A percentile compares a stretch with the other conserved stretches of the same genome.
These are phyloP conservation scores for Panellus pusillus DNA, from an alignment of 768 basidiomycete species.

Conservation along the genomic window DNA sequence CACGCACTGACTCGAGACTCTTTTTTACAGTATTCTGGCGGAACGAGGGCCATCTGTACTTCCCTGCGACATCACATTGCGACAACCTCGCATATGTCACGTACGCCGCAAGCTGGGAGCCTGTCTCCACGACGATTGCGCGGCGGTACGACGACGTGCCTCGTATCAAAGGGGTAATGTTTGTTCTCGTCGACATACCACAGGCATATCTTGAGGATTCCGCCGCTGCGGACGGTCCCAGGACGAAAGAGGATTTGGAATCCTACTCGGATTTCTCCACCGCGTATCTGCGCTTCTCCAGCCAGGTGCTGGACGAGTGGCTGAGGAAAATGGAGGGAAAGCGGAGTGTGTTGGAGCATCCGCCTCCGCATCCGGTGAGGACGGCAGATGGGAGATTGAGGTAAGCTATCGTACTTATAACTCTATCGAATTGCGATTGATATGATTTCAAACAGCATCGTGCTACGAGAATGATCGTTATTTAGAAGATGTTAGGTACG, in stretches of 20 bases:
- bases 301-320: not conserved
- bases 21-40: not conserved
- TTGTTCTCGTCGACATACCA: not conserved
- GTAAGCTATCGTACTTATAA: no score
- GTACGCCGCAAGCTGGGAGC: not conserved
- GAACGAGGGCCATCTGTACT: not conserved
- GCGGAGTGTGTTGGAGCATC: not conserved
- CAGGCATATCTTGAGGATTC: not conserved
- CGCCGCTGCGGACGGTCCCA: not conserved
- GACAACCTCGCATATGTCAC: constrained; percentile 4
- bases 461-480: no score
- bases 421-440: no score
- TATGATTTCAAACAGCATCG: no score
- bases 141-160: not conserved
- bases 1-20: no score
- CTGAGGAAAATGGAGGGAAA: not conserved
- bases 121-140: not conserved
- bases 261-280: not conserved
- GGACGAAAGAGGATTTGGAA: not conserved
- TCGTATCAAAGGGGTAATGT: not conserved
- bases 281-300: not conserved
- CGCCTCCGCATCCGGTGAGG: no score
- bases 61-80: not conserved
- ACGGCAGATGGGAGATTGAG: no score
- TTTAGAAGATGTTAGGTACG: no score